Evolutionary conservation across 805 yeast species (phyloP).

Genomic region (Candida peoriensis): DNA sequence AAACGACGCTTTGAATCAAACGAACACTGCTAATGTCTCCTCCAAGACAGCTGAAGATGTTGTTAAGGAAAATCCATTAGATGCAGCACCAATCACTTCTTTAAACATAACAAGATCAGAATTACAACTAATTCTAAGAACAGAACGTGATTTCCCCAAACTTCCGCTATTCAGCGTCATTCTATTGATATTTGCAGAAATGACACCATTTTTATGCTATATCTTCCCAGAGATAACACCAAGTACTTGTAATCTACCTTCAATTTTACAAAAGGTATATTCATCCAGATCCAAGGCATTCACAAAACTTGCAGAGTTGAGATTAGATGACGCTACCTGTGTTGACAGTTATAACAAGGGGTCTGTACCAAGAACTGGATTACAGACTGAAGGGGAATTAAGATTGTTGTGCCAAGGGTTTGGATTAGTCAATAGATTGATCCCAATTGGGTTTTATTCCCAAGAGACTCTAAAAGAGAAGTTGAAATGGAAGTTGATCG

Average conservation of each 20-base stretch:
- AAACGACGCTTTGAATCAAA: too few species aligned
- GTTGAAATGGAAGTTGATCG: conserved; percentile 36
- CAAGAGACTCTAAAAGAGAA: conserved; percentile 32
- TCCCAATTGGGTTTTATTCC: conserved; percentile 36
- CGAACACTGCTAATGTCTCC: too few species aligned
- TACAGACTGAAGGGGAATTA: conserved; percentile 36
- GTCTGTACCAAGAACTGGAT: too few species aligned
- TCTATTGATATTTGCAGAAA: conserved; percentile 46
- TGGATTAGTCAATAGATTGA: conserved; percentile 34
- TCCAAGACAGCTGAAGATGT: too few species aligned
- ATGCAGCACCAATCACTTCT: too few species aligned
- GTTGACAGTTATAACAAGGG: too few species aligned
- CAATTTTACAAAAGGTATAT: conserved; percentile 27
- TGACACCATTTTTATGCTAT: conserved; percentile 48
- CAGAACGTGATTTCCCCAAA: conserved; percentile 41
- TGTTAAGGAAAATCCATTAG: too few species aligned
- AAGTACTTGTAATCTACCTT: conserved; percentile 52
- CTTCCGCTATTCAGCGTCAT: conserved; percentile 48
- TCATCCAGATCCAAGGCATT: conserved; percentile 24
- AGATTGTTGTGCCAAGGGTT: conserved; percentile 31
- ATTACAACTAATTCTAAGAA: conserved; percentile 39
- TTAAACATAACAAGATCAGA: conserved; percentile 45
- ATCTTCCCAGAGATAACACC: conserved; percentile 52
- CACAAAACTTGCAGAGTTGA: conserved; percentile 8
- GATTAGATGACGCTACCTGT: too few species aligned